Evolutionary conservation across 202 grass and related monocot genomes (phyloP).

Genomic region (Panicum hallii): DNA sequence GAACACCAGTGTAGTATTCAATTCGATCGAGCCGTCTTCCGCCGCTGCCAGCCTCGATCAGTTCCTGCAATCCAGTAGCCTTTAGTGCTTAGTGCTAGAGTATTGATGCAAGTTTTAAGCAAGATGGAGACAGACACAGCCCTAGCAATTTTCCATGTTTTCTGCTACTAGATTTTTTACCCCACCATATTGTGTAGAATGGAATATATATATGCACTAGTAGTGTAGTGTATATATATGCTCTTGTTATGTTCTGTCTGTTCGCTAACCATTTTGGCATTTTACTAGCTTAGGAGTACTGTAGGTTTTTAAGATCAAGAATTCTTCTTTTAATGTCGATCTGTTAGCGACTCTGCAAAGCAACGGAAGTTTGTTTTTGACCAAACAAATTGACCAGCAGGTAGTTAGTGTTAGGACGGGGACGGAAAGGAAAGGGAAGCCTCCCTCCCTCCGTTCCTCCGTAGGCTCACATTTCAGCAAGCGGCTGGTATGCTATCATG

Average conservation of each 20-base stretch:
- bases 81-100: background rate
- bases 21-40: background rate
- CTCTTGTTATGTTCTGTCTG: background rate
- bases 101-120: background rate
- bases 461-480: background rate
- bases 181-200: too few relatives aligned
- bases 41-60: conserved; percentile 4
- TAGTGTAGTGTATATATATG: background rate
- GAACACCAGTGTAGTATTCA: background rate
- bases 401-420: background rate
- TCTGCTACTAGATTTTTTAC: background rate
- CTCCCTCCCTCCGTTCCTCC: background rate
- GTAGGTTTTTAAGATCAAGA: background rate
- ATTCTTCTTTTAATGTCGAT: too few relatives aligned
- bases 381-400: background rate
- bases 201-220: background rate
- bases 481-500: background rate
- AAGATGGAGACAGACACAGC: background rate
- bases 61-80: conserved; percentile 20
- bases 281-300: too few relatives aligned
- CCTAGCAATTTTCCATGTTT: conserved; percentile 1
- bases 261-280: background rate
- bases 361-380: background rate
- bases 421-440: background rate
- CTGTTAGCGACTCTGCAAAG: background rate